These are phyloP conservation scores for Saussurea involucrata DNA, from an alignment of 129 eudicot genomes.

Conservation along the genomic window DNA sequence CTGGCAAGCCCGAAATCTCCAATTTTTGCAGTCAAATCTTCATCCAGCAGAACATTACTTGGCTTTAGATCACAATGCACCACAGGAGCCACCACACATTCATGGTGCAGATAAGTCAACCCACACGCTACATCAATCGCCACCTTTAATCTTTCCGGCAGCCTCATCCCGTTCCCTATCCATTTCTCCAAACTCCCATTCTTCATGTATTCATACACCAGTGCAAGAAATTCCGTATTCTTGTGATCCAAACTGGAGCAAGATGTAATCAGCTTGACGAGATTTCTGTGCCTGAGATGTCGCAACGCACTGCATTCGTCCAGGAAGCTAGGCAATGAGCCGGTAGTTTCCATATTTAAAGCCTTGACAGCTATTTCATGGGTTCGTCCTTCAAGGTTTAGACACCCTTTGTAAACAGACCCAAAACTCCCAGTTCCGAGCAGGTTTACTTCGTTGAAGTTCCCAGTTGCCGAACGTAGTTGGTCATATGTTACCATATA, in stretches of 20 bases:
- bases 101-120: slow-evolving; percentile 57
- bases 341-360: slow-evolving; percentile 29
- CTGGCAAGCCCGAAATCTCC: slow-evolving; percentile 76
- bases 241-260: slow-evolving; percentile 59
- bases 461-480: slow-evolving; percentile 47
- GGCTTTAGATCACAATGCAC: slow-evolving; percentile 84
- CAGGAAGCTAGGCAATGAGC: slow-evolving; percentile 43
- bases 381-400: slow-evolving; percentile 20
- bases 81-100: slow-evolving; percentile 48
- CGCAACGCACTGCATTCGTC: slow-evolving; percentile 64
- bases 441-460: slow-evolving; percentile 41
- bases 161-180: slow-evolving; percentile 31
- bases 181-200: slow-evolving; percentile 68
- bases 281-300: slow-evolving; percentile 62
- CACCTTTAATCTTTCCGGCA: slow-evolving; percentile 39
- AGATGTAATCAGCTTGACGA: slow-evolving; percentile 51
- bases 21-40: slow-evolving; percentile 53
- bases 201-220: slow-evolving; percentile 57
- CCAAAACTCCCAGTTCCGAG: slow-evolving; percentile 69
- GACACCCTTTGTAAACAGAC: slow-evolving; percentile 50
- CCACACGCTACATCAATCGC: slow-evolving; percentile 54
- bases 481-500: slow-evolving; percentile 55
- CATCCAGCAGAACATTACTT: slow-evolving; percentile 54
- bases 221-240: slow-evolving; percentile 49
- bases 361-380: slow-evolving; percentile 53